phyloP scores from a whole-genome alignment of 306 rosid species.

The Lathyrus sativus region DNA sequence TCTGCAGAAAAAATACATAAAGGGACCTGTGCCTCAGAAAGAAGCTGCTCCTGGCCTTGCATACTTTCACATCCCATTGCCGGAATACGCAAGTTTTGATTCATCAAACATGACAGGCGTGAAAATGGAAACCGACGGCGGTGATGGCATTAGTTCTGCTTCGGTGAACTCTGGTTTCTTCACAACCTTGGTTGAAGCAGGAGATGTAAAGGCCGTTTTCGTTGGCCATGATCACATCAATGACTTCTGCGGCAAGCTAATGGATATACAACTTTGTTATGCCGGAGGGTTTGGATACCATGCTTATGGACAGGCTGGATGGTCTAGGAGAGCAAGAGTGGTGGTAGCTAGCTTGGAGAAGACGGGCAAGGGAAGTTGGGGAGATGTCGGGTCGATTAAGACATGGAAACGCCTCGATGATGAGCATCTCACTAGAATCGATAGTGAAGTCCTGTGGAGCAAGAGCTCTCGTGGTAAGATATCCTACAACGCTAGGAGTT shows the following conservation, averaged over 20 bases:
- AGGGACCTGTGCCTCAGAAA: conserved; percentile 64
- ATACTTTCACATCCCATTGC: conserved; percentile 92
- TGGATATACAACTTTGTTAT: conserved; percentile 72
- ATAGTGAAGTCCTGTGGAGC: conserved; percentile 72
- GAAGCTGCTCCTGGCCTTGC: conserved; percentile 79
- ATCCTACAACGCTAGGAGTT: neutral
- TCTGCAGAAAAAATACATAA: conserved; percentile 64
- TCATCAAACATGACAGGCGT: conserved; percentile 74
- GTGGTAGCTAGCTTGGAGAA: conserved; percentile 77
- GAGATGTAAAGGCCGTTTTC: conserved; percentile 92
- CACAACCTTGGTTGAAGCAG: conserved; percentile 76
- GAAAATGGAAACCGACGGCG: conserved; percentile 52
- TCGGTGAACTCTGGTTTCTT: conserved; percentile 93
- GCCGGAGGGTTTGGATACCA: conserved; percentile 95
- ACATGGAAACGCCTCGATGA: conserved; percentile 94
- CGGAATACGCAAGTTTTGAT: conserved; percentile 71
- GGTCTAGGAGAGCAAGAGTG: conserved; percentile 90
- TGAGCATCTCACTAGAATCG: conserved; percentile 58
- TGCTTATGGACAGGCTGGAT: conserved; percentile 93
- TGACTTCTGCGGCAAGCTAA: conserved; percentile 84
- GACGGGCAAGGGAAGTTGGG: conserved; percentile 60
- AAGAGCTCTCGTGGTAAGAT: conserved; percentile 60
- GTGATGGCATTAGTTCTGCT: conserved; percentile 67
- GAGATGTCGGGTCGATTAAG: conserved; percentile 73
- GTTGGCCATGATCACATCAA: conserved; percentile 88